A percentile compares a stretch with the other conserved stretches of the same genome.
Evolutionary conservation across 75 land plant species (phyloP).

Genomic region (Pinus tabuliformis): DNA sequence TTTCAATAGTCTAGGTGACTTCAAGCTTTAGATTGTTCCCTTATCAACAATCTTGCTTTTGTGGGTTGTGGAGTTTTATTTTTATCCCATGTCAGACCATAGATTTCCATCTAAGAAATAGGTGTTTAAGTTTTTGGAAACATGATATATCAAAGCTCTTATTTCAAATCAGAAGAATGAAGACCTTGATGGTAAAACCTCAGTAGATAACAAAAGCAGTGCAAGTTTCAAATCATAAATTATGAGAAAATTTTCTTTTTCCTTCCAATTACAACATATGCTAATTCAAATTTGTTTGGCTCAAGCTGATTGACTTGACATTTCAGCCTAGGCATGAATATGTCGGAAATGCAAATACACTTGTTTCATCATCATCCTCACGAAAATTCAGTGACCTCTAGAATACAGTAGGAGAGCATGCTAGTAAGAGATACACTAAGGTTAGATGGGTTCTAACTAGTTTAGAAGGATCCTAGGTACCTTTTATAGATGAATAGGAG

Average conservation of each 20-base stretch:
- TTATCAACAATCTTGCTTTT: not conserved
- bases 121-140: slow-evolving; percentile 20
- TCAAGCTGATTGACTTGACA: slow-evolving; percentile 5
- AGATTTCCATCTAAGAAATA: slow-evolving; percentile 27
- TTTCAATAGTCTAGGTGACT: too few relatives aligned
- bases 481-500: not conserved
- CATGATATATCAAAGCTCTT: not conserved
- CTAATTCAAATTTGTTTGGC: too few relatives aligned
- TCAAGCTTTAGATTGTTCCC: too few relatives aligned
- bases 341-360: not conserved
- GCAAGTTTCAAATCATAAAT: slow-evolving; percentile 4
- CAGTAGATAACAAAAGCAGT: not conserved
- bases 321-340: slow-evolving; percentile 18
- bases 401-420: not conserved
- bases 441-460: slow-evolving; percentile 4
- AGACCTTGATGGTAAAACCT: slow-evolving; percentile 3
- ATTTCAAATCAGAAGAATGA: not conserved
- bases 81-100: slow-evolving; percentile 11
- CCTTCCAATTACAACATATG: not conserved
- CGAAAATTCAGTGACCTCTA: not conserved
- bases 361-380: too few relatives aligned
- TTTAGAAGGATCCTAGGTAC: not conserved
- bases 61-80: slow-evolving; percentile 25
- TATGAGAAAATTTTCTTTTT: not conserved
- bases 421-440: not conserved